Conservation (phyloP, 192 early-diverging fungal genomes). For the Linnemannia exigua region DNA sequence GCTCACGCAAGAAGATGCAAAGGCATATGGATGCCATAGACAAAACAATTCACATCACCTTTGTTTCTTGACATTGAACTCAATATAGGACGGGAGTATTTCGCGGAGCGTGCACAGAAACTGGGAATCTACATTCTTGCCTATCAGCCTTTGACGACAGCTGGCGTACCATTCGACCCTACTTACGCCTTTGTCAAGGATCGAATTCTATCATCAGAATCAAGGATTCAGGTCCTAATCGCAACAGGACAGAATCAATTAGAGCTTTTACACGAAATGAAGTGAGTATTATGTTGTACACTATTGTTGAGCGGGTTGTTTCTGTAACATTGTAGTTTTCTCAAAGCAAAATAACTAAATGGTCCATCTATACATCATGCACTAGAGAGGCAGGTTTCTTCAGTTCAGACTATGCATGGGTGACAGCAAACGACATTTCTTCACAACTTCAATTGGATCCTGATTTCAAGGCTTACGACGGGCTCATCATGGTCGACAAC, state of each 20-base stretch:
- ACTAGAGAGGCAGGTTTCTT: conserved; percentile 26
- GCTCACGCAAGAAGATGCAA: not conserved
- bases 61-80: not conserved
- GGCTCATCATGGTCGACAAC: conserved; percentile 61
- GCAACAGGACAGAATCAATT: not conserved
- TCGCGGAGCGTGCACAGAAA: not conserved
- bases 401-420: conserved; percentile 29
- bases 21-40: not conserved
- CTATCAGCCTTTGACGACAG: not conserved
- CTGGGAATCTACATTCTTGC: conserved; percentile 31
- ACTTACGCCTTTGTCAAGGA: conserved; percentile 16
- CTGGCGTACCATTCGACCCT: conserved; percentile 9
- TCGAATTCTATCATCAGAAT: not conserved
- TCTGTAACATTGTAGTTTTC: not conserved
- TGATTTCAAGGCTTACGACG: conserved; percentile 20
- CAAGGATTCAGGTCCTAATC: conserved; percentile 29
- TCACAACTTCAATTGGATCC: not conserved
- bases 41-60: not conserved
- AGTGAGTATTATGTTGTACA: conserved; percentile 1
- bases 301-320: not conserved
- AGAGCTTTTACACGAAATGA: conserved; percentile 11
- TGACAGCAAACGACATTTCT: conserved; percentile 26
- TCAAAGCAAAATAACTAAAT: not conserved
- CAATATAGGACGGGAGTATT: conserved; percentile 13
- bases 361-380: not conserved